These are phyloP conservation scores for Penicillium sp. DNA, from an alignment of 2,329 filamentous ascomycete genomes.

Conservation along the genomic window DNA sequence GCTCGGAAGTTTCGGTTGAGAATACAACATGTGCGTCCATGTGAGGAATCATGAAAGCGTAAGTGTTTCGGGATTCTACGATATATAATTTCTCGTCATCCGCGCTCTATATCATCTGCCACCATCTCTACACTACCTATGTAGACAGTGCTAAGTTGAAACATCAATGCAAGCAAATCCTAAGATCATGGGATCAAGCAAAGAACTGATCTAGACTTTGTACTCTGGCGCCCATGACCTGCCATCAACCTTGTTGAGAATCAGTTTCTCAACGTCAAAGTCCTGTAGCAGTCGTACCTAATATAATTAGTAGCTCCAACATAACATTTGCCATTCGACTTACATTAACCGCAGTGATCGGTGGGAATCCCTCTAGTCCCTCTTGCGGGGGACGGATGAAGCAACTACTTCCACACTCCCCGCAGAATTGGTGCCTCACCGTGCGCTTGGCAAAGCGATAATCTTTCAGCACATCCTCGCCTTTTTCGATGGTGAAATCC, in stretches of 20 bases:
- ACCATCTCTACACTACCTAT: background rate
- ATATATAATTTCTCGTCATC: background rate
- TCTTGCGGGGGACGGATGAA: background rate
- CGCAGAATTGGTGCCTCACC: background rate
- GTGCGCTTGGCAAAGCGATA: background rate
- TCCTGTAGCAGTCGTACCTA: background rate
- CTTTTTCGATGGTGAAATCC: background rate
- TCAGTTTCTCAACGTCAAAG: background rate
- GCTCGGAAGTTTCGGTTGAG: background rate
- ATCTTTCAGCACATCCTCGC: background rate
- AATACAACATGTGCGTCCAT: background rate
- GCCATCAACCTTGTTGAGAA: background rate
- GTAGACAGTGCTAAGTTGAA: background rate
- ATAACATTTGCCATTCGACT: background rate
- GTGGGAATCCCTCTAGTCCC: background rate
- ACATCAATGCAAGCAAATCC: background rate
- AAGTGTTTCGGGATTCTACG: background rate
- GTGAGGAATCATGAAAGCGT: background rate
- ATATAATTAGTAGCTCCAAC: background rate
- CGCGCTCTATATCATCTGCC: no score
- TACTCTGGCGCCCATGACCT: background rate
- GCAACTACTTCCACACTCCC: background rate
- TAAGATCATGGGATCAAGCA: background rate
- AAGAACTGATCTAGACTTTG: background rate
- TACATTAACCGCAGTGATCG: background rate